phyloP scores from a whole-genome alignment of 2,329 filamentous ascomycete species.

The Calonectria pseudoreteaudii region DNA sequence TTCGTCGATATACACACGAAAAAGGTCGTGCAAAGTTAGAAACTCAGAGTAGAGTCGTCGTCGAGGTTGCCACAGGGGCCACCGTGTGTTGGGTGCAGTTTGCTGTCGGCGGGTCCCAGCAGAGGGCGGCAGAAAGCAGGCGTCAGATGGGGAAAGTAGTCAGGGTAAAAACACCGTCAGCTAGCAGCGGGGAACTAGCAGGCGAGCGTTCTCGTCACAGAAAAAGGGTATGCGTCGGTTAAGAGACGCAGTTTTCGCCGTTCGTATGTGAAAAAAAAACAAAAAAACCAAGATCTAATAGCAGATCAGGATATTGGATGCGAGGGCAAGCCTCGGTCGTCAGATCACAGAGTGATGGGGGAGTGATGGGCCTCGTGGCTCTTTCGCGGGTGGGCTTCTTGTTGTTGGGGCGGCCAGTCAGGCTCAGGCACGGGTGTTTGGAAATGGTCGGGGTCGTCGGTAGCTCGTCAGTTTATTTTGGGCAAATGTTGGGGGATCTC shows the following conservation, averaged over 20 bases:
- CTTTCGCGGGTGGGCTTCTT: conserved; percentile 23
- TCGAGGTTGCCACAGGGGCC: conserved; percentile 48
- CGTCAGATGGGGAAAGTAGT: conserved; percentile 36
- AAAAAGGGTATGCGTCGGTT: conserved; percentile 31
- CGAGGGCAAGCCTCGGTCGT: conserved; percentile 24
- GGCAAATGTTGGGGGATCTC: conserved; percentile 1
- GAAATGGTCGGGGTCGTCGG: conserved; percentile 40
- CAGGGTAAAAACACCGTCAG: conserved; percentile 40
- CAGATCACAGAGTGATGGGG: conserved; percentile 19
- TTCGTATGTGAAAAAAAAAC: background rate
- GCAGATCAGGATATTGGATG: conserved; percentile 1
- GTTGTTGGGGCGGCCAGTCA: conserved; percentile 41
- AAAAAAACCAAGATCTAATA: background rate
- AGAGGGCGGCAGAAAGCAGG: conserved; percentile 40
- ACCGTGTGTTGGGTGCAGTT: conserved; percentile 43
- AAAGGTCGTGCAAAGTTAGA: conserved; percentile 16
- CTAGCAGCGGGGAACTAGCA: conserved; percentile 32
- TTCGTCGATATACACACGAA: conserved; percentile 35
- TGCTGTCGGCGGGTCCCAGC: conserved; percentile 36
- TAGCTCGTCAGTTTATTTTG: conserved; percentile 30
- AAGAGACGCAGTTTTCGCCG: conserved; percentile 41
- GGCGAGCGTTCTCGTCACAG: conserved; percentile 31
- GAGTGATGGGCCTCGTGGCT: conserved; percentile 24
- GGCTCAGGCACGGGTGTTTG: conserved; percentile 39
- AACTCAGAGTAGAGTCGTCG: conserved; percentile 43